Percentiles rank a stretch among this genome's conserved stretches.
Conservation (phyloP, 352 stramenopile genomes). For the Pythium sukuiense region DNA sequence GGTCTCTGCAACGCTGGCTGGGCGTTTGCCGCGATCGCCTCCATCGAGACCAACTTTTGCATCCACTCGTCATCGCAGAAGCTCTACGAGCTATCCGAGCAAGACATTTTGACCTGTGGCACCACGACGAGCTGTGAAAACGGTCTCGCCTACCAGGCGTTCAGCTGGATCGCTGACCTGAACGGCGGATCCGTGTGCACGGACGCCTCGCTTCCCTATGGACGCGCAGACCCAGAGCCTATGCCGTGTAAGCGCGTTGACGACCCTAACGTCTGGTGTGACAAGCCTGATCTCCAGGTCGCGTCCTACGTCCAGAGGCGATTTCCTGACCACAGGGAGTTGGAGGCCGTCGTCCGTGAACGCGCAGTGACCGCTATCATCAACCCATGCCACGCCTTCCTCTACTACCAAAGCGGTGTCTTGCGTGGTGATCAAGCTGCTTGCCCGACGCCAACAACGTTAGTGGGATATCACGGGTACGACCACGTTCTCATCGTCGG, state of each 20-base stretch:
- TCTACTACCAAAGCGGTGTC: constrained; percentile 17
- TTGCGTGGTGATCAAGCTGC: constrained; percentile 4
- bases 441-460: neutral
- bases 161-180: constrained; percentile 5
- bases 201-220: constrained; percentile 19
- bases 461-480: constrained; percentile 6
- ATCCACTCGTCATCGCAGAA: constrained; percentile 2
- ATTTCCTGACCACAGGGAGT: constrained; percentile 7
- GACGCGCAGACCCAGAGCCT: neutral
- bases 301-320: constrained; percentile 10
- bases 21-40: constrained; percentile 16
- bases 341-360: constrained; percentile 7
- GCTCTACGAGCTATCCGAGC: constrained; percentile 25
- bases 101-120: constrained; percentile 23
- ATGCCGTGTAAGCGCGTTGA: constrained; percentile 1
- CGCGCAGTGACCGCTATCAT: constrained; percentile 17
- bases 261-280: neutral
- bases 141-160: neutral
- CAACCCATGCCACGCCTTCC: constrained; percentile 1
- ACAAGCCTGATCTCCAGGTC: constrained; percentile 8
- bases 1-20: constrained; percentile 17
- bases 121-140: neutral
- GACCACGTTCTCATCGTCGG: constrained; percentile 39
- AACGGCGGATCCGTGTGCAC: constrained; percentile 25
- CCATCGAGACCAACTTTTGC: constrained; percentile 24